phyloP scores from a whole-genome alignment of 1,139 yeast species.

The Hanseniaspora sp. region DNA sequence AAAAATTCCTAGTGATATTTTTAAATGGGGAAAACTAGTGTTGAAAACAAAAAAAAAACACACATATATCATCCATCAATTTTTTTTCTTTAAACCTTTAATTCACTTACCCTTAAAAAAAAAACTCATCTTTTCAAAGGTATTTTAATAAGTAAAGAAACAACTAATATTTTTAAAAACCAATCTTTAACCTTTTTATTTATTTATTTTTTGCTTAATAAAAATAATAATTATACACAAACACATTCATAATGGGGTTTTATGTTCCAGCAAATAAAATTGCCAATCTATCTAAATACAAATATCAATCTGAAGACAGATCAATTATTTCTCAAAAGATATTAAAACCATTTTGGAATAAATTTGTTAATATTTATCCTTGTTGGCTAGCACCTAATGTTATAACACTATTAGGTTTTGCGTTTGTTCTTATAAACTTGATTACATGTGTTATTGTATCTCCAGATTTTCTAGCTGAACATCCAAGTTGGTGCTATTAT shows the following conservation, averaged over 20 bases:
- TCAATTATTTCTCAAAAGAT: conserved; percentile 65
- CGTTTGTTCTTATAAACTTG: conserved; percentile 57
- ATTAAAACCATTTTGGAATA: conserved; percentile 61
- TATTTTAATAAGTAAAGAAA: too few species aligned
- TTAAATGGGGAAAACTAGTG: too few species aligned
- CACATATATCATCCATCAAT: too few species aligned
- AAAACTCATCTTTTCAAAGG: too few species aligned
- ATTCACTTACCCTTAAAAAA: too few species aligned
- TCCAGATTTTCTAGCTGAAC: conserved; percentile 48
- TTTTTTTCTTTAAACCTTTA: too few species aligned
- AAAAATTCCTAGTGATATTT: too few species aligned
- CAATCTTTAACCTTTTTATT: too few species aligned
- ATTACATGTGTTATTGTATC: conserved; percentile 59
- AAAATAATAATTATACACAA: too few species aligned
- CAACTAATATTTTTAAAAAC: too few species aligned
- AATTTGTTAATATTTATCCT: conserved; percentile 67
- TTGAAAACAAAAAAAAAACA: too few species aligned
- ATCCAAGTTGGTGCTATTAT: conserved; percentile 76
- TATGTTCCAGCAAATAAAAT: conserved; percentile 54
- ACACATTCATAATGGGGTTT: conserved; percentile 45
- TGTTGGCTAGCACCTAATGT: conserved; percentile 79
- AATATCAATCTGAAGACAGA: conserved; percentile 70
- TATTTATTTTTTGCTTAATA: too few species aligned
- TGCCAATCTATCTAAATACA: conserved; percentile 54
- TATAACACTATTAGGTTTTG: conserved; percentile 68